Evolutionary conservation across 163 green algal genomes (phyloP), one percentile per base, ranked within the genome.

Genomic region (Chlamydomonas reinhardtii): DNA sequence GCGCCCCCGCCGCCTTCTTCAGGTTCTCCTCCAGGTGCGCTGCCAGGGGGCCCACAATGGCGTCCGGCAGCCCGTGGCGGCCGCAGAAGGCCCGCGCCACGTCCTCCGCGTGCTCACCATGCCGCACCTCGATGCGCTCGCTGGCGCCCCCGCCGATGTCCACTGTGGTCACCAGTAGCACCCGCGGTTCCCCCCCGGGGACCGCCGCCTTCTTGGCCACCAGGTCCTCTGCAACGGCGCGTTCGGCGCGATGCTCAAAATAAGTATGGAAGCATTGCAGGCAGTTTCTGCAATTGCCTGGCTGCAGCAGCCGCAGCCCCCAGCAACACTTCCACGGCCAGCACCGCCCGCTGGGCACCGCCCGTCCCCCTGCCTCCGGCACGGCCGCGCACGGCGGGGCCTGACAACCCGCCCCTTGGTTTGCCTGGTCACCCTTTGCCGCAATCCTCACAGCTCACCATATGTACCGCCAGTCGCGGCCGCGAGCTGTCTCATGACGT

Each of bases 101-200:
- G 25, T 94, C 92, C 29, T 85, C 29, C 0, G 95, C 89, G 39
- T 93, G 90, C 73, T 98, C 95, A 9, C 94, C 96, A 4, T 92
- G 34, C 3, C 90, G 89, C 24, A 98, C 80, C 66, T 95, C 86
- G 34, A 98, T 95, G 27, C 85, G 83, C 52, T 94, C 95, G 25
- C 84, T 91, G 43, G 71, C 69, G 17, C 95, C 95, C 2, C 93
- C 93, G 31, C 93, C 94, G 72, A 98, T 95, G 88, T 98, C 96
- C 25, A 98, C 95, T 11, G 96, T 98, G 0, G 95, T 98, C 0
- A 98, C 89, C 32, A 98, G 92, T 19, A 98, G 61, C 29, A 95
- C 72, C 15, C 86, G 76, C 32, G 56, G 85, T 24, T 86, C 76
- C 20, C 85, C 83, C 61, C 48, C 48, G 12, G 48, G 12, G 48